phyloP scores from a whole-genome alignment of 768 basidiomycete species.

The Mycena chlorophos region DNA sequence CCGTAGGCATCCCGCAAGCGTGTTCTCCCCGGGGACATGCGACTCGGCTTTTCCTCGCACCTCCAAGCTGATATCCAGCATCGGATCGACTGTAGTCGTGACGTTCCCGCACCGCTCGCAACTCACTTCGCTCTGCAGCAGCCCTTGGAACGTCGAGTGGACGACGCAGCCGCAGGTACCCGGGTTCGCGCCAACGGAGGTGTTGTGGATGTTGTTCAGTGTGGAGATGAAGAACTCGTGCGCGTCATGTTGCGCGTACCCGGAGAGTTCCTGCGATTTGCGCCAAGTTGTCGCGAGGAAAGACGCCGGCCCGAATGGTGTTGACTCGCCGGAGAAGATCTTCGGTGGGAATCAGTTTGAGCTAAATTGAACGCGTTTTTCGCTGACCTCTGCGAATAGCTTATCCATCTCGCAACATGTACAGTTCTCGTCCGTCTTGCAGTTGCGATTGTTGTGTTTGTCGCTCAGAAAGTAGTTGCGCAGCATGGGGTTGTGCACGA shows the following conservation, averaged over 20 bases:
- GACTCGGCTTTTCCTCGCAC: slow-evolving; percentile 55
- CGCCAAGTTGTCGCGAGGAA: slow-evolving; percentile 87
- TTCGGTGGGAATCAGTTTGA: slow-evolving; percentile 25
- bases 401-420: slow-evolving; percentile 94
- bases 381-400: slow-evolving; percentile 68
- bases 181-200: slow-evolving; percentile 71
- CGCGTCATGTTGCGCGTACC: slow-evolving; percentile 93
- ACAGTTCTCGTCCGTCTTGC: slow-evolving; percentile 66
- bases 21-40: slow-evolving; percentile 50
- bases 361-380: background rate
- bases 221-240: slow-evolving; percentile 85
- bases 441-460: slow-evolving; percentile 75
- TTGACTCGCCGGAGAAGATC: slow-evolving; percentile 57
- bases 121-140: slow-evolving; percentile 83
- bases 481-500: slow-evolving; percentile 87
- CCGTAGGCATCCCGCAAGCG: slow-evolving; percentile 72
- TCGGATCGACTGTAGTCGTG: slow-evolving; percentile 81
- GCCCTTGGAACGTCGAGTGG: slow-evolving; percentile 86
- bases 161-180: slow-evolving; percentile 87
- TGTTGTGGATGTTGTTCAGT: slow-evolving; percentile 84
- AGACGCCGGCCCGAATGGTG: slow-evolving; percentile 77
- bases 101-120: slow-evolving; percentile 83
- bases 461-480: slow-evolving; percentile 89
- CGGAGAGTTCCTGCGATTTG: slow-evolving; percentile 76
- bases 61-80: slow-evolving; percentile 89